phyloP scores from a whole-genome alignment of 345 rosid genomes.

The Cardamine occulta region DNA sequence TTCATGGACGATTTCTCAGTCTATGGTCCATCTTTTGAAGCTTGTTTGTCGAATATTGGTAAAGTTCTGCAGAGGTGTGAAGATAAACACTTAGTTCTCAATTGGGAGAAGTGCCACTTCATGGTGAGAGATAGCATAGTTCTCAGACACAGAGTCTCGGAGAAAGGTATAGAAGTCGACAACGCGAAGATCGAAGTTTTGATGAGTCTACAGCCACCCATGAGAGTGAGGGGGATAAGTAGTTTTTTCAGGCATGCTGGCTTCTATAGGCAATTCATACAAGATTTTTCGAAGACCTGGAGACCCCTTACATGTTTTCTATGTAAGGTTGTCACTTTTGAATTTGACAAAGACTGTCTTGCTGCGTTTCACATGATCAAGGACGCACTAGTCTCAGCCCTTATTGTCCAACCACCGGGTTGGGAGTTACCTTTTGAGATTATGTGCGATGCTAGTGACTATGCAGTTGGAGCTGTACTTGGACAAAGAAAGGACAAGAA shows the following conservation, averaged over 20 bases:
- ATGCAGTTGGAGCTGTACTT: neutral
- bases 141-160: neutral
- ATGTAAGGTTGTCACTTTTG: neutral
- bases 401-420: neutral
- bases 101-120: too few relatives aligned
- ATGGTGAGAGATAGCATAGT: neutral
- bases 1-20: neutral
- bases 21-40: neutral
- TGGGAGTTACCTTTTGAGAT: neutral
- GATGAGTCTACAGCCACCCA: neutral
- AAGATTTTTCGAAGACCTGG: neutral
- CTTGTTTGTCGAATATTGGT: neutral
- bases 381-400: accelerated
- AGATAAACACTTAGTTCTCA: too few relatives aligned
- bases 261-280: neutral
- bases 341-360: neutral
- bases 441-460: neutral
- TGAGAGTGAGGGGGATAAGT: neutral
- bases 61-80: neutral
- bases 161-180: neutral
- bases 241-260: neutral
- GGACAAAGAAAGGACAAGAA: neutral
- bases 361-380: neutral
- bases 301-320: neutral
- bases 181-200: too few relatives aligned